Percentiles rank a stretch among this genome's conserved stretches.
phyloP scores from a whole-genome alignment of 2,329 filamentous ascomycete species.

The Aureobasidium zeae region DNA sequence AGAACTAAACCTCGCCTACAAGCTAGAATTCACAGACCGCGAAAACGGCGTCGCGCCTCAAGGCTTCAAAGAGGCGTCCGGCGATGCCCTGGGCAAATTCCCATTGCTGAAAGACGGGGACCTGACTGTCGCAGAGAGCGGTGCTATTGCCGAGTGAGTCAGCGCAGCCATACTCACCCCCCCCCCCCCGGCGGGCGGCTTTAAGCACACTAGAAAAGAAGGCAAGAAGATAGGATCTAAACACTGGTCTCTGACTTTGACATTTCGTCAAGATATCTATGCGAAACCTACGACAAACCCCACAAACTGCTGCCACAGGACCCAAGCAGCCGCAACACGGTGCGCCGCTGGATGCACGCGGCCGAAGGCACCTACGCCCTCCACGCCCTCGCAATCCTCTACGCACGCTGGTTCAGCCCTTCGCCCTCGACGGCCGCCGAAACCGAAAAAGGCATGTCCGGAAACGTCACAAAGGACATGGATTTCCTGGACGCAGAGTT shows the following conservation, averaged over 20 bases:
- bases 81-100: conserved; percentile 38
- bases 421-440: conserved; percentile 23
- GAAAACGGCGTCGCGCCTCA: conserved; percentile 33
- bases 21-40: conserved; percentile 33
- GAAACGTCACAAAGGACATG: conserved; percentile 39
- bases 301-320: conserved; percentile 31
- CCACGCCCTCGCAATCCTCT: conserved; percentile 38
- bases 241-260: no score
- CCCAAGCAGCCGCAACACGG: conserved; percentile 29
- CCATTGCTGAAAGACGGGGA: conserved; percentile 37
- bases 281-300: conserved; percentile 37
- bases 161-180: no score
- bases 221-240: no score
- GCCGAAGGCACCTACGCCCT: conserved; percentile 40
- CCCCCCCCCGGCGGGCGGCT: no score
- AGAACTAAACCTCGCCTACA: conserved; percentile 36
- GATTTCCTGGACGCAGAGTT: conserved; percentile 38
- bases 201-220: no score
- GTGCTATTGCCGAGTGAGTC: conserved; percentile 38
- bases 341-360: conserved; percentile 38
- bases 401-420: conserved; percentile 35
- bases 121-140: conserved; percentile 36
- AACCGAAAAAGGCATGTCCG: conserved; percentile 32
- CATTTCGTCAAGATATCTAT: conserved; percentile 36
- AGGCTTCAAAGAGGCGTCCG: conserved; percentile 34